Evolutionary conservation across 139 green algal genomes (phyloP), one percentile per base, ranked within the genome.

Genomic region (Gonium pectorale): DNA sequence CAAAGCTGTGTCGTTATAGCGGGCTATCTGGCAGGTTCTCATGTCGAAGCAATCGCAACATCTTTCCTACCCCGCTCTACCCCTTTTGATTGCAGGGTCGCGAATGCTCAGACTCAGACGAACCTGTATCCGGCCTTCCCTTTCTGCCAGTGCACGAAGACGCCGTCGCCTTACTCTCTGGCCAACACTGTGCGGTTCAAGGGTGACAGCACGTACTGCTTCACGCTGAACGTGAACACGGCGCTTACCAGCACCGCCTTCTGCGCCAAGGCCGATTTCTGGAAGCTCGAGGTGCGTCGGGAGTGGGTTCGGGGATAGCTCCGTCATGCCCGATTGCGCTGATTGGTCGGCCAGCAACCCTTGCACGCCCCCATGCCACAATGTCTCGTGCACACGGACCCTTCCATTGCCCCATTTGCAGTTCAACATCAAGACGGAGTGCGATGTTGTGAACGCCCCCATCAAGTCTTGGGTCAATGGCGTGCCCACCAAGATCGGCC

Each of bases 251-350:
- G 52, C 51, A 80, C 35, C 8, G n/a, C 37, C 37, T 68, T 68
- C 52, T 67, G 52, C 46, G 5, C 46, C 26, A 51, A 80, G 54
- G 72, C 72, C 2, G 72, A 80, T 13, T 37, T 80, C 6, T 68
- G 67, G 54, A 80, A 80, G 72, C 31, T 80, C 29, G 72, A 80
- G 72, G 72, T 80, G 72, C 19, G 72, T n/a, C 26, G 19, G 15
- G 54, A n/a, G n/a, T n/a, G n/a, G n/a, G n/a, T n/a, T n/a, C n/a
- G n/a, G n/a, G n/a, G n/a, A n/a, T n/a, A n/a, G n/a, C n/a, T n/a
- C n/a, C n/a, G n/a, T n/a, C n/a, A n/a, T n/a, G n/a, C n/a, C n/a
- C n/a, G n/a, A n/a, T n/a, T n/a, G n/a, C n/a, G n/a, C n/a, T n/a
- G n/a, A n/a, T n/a, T n/a, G n/a, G n/a, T n/a, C n/a, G n/a, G n/a